Evolutionary conservation across 495 filamentous ascomycete genomes (phyloP).

Genomic region (Neurospora sp.): DNA sequence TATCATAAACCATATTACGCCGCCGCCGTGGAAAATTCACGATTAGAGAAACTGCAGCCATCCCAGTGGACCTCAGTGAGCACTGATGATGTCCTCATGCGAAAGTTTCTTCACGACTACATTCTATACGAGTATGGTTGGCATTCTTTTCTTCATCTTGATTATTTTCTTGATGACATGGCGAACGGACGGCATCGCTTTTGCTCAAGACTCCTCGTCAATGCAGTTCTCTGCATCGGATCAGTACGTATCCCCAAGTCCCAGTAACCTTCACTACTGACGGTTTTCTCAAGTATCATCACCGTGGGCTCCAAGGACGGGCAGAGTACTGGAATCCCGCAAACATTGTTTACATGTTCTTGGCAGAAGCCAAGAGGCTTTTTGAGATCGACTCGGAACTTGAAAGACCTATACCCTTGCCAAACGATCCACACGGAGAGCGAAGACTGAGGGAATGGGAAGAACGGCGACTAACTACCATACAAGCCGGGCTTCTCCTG

Average conservation of each 20-base stretch:
- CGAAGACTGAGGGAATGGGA: constrained; percentile 15
- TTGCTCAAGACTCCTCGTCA: constrained; percentile 29
- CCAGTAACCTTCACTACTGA: neutral
- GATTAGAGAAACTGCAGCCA: constrained; percentile 18
- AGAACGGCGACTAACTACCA: constrained; percentile 18
- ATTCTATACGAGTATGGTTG: constrained; percentile 29
- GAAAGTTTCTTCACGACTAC: constrained; percentile 24
- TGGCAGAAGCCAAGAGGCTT: constrained; percentile 29
- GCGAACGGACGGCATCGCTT: constrained; percentile 17
- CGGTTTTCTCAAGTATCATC: constrained; percentile 15
- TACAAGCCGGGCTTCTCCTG: constrained; percentile 25
- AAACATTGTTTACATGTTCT: constrained; percentile 26
- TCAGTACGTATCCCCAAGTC: constrained; percentile 20
- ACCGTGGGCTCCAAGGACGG: constrained; percentile 18
- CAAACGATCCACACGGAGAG: constrained; percentile 11
- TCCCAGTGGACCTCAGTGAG: constrained; percentile 29
- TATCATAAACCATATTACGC: constrained; percentile 28
- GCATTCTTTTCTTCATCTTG: constrained; percentile 26
- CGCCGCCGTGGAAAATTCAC: constrained; percentile 22
- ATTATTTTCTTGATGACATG: constrained; percentile 30
- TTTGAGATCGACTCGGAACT: constrained; percentile 23
- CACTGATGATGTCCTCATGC: constrained; percentile 22
- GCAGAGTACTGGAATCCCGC: constrained; percentile 29
- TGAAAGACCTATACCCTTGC: constrained; percentile 3
- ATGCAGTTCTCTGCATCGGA: constrained; percentile 24